These are phyloP conservation scores for Sporisorium exsertum DNA, from an alignment of 1,284 basidiomycete genomes.

Conservation along the genomic window DNA sequence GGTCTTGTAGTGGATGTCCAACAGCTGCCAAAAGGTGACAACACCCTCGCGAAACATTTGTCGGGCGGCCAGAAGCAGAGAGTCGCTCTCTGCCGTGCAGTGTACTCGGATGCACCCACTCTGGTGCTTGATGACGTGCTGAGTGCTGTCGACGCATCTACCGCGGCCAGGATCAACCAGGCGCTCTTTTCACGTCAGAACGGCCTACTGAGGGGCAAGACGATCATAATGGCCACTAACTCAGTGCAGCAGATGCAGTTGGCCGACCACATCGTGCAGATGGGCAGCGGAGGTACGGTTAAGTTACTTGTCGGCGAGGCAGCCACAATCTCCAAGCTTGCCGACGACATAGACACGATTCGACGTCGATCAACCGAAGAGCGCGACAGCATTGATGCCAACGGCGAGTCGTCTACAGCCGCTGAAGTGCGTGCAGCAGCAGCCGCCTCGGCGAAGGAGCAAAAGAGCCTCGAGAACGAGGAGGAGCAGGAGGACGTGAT, in stretches of 20 bases:
- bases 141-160: conserved; percentile 49
- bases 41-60: conserved; percentile 42
- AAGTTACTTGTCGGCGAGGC: conserved; percentile 1
- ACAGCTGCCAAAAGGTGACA: conserved; percentile 26
- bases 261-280: conserved; percentile 17
- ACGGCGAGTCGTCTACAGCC: conserved; percentile 10
- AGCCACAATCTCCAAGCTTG: conserved; percentile 2
- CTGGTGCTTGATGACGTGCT: conserved; percentile 50
- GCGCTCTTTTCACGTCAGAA: conserved; percentile 14
- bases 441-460: conserved; percentile 6
- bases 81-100: conserved; percentile 47
- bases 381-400: neutral
- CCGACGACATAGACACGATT: conserved; percentile 12
- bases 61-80: conserved; percentile 54
- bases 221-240: conserved; percentile 47
- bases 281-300: neutral
- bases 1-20: conserved; percentile 33
- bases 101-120: conserved; percentile 35
- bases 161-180: conserved; percentile 21
- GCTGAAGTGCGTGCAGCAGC: conserved; percentile 11
- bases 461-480: conserved; percentile 11
- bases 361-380: conserved; percentile 9
- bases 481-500: conserved; percentile 21
- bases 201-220: conserved; percentile 38
- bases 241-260: conserved; percentile 17